A percentile compares a stretch with the other conserved stretches of the same genome.
These are phyloP conservation scores for Crithidia bombi DNA, from an alignment of 208 protist genomes.

Conservation along the genomic window DNA sequence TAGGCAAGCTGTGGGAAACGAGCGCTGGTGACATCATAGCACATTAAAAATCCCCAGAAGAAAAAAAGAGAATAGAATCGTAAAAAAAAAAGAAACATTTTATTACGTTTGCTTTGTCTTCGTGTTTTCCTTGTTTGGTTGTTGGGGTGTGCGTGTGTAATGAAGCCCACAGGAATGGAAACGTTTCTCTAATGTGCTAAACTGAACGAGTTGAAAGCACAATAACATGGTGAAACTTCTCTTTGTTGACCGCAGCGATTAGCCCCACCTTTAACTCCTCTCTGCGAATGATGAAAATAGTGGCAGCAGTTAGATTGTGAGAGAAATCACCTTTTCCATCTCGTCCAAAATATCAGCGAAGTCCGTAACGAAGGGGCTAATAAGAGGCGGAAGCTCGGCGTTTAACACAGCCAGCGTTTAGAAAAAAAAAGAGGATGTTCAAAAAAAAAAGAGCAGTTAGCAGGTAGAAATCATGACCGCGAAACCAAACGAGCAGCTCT, in stretches of 20 bases:
- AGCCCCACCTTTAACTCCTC: background rate
- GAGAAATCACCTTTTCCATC: background rate
- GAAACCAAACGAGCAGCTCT: no score
- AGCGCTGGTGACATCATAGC: background rate
- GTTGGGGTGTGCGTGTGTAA: no score
- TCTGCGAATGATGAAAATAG: background rate
- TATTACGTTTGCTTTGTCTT: no score
- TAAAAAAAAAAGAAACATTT: no score
- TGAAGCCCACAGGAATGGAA: no score
- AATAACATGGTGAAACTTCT: background rate
- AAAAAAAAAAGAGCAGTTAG: background rate
- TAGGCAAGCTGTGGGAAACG: background rate
- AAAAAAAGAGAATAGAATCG: no score
- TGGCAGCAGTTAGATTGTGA: background rate
- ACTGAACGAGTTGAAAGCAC: background rate
- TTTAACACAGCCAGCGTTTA: background rate
- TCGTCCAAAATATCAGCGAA: background rate
- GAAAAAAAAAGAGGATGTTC: background rate
- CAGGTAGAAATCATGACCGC: background rate
- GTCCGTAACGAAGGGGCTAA: background rate
- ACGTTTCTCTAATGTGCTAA: background rate
- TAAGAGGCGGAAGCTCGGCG: conserved; percentile 16
- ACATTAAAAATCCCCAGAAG: background rate
- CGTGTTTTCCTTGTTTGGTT: no score
- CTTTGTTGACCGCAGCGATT: conserved; percentile 14